These are phyloP conservation scores for Paracorniculantispora psalliotae DNA, from an alignment of 2,329 filamentous ascomycete species.

Conservation along the genomic window DNA sequence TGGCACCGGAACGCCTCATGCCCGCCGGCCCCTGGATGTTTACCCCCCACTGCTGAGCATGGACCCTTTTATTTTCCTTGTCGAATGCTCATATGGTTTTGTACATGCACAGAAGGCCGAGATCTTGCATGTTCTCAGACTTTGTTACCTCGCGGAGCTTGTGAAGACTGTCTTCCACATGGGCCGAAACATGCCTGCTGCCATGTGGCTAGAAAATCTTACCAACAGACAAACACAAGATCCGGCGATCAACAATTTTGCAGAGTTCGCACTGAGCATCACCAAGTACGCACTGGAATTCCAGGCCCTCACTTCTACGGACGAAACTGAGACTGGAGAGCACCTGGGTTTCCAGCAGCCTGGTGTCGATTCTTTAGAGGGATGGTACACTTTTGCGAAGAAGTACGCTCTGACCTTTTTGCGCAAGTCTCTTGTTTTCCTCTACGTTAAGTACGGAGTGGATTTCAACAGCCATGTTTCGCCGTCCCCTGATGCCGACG, in stretches of 20 bases:
- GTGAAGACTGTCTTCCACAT: conserved; percentile 69
- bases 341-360: conserved; percentile 52
- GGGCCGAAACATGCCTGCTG: conserved; percentile 47
- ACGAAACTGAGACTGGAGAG: conserved; percentile 25
- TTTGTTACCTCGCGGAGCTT: conserved; percentile 89
- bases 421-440: conserved; percentile 75
- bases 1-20: conserved; percentile 35
- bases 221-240: conserved; percentile 39
- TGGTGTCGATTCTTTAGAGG: conserved; percentile 47
- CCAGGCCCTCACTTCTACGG: conserved; percentile 27
- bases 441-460: conserved; percentile 84
- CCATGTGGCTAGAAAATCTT: conserved; percentile 44
- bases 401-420: conserved; percentile 89
- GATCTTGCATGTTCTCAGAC: conserved; percentile 70
- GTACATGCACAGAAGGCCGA: conserved; percentile 64
- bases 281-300: conserved; percentile 41
- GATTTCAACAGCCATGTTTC: conserved; percentile 72
- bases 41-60: conserved; percentile 57
- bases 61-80: conserved; percentile 76
- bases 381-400: conserved; percentile 58
- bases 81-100: conserved; percentile 70
- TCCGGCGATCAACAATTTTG: conserved; percentile 48
- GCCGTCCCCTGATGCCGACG: conserved; percentile 60
- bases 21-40: conserved; percentile 38
- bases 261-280: conserved; percentile 48